Conservation (phyloP, 1,139 yeast species). For the Saccharomyces uvarum region DNA sequence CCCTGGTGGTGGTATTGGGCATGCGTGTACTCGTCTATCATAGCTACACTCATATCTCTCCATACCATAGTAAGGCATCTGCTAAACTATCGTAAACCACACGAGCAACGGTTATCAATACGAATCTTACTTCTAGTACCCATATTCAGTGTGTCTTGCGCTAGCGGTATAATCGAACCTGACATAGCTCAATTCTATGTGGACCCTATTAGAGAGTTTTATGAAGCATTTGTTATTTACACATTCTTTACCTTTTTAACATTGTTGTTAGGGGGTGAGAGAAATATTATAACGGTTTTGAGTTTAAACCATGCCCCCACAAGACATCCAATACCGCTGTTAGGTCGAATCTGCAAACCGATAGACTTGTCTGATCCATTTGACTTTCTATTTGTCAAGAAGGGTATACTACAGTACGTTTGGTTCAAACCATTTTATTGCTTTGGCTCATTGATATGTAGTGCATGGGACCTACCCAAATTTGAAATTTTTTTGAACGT, state of each 20-base stretch:
- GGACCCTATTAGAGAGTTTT: constrained; percentile 78
- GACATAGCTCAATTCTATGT: constrained; percentile 36
- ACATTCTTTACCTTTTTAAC: constrained; percentile 82
- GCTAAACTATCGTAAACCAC: constrained; percentile 75
- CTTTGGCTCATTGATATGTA: constrained; percentile 45
- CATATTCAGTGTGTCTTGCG: constrained; percentile 47
- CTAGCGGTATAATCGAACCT: constrained; percentile 46
- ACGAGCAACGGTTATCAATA: constrained; percentile 77
- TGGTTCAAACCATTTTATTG: constrained; percentile 87
- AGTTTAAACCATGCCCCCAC: constrained; percentile 73
- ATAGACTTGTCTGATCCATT: constrained; percentile 83
- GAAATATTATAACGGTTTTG: constrained; percentile 61
- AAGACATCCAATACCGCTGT: constrained; percentile 54
- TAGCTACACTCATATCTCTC: constrained; percentile 33
- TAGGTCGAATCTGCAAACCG: constrained; percentile 42
- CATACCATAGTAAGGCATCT: constrained; percentile 47
- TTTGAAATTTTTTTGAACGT: constrained; percentile 39
- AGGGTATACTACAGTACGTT: constrained; percentile 88
- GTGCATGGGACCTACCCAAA: constrained; percentile 36
- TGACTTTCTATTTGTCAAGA: constrained; percentile 65
- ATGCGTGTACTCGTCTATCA: constrained; percentile 8
- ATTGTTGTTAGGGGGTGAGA: constrained; percentile 83
- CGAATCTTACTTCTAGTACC: constrained; percentile 64
- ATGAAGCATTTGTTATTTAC: constrained; percentile 93
- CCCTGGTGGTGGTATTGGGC: constrained; percentile 18